phyloP scores from a whole-genome alignment of 768 basidiomycete genomes.

The Rhodotorula paludigena region DNA sequence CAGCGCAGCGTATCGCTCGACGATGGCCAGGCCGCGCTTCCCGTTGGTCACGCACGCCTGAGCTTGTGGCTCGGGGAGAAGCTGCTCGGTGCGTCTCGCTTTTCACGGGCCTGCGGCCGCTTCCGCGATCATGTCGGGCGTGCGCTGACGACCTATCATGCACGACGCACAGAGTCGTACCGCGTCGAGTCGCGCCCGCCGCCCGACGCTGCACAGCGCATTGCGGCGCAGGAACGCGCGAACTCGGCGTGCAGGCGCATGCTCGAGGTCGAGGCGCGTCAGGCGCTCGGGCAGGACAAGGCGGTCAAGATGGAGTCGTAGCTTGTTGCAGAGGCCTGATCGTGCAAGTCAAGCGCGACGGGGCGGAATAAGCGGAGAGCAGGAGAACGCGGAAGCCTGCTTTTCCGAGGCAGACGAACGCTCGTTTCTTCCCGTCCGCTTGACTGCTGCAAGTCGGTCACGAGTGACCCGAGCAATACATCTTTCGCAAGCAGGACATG shows the following conservation, averaged over 20 bases:
- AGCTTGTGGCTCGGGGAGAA: conserved; percentile 16
- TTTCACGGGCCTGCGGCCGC: background rate
- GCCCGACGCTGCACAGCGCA: background rate
- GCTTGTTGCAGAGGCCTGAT: too few species aligned
- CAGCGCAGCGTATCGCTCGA: background rate
- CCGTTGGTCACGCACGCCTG: conserved; percentile 14
- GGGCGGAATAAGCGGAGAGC: too few species aligned
- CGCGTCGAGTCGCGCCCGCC: background rate
- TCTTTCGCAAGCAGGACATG: too few species aligned
- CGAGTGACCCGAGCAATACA: too few species aligned
- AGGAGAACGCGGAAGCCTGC: too few species aligned
- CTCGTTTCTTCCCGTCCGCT: too few species aligned
- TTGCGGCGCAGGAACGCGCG: background rate
- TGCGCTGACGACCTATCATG: background rate
- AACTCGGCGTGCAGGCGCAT: background rate
- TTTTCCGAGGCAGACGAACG: too few species aligned
- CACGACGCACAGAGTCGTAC: background rate
- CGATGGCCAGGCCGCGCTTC: background rate
- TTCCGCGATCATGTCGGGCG: background rate
- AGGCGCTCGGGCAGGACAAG: background rate
- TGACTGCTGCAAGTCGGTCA: too few species aligned
- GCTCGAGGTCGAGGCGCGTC: background rate
- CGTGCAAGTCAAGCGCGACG: too few species aligned
- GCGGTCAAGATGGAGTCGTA: background rate
- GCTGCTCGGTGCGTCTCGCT: conserved; percentile 1